Conservation (phyloP, 768 basidiomycete genomes). For the Amanita fuliginea region DNA sequence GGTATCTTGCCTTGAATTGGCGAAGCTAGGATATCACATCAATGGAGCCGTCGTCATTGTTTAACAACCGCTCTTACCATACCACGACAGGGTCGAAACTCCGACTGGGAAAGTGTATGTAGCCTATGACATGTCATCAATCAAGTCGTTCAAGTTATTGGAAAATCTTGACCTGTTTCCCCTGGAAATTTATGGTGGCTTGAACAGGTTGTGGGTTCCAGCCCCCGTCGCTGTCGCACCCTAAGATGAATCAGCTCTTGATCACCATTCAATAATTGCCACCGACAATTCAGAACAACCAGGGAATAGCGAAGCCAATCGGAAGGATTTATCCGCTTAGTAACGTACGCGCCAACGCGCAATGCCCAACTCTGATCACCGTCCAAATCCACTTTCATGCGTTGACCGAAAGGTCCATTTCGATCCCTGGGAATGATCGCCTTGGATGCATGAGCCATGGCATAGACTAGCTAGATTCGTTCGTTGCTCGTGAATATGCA, state of each 20-base stretch:
- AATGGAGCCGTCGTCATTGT: neutral
- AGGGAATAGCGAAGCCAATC: constrained; percentile 60
- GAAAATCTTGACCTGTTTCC: constrained; percentile 33
- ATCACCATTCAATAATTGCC: neutral
- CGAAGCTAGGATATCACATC: neutral
- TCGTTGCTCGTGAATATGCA: neutral
- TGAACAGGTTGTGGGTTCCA: constrained; percentile 49
- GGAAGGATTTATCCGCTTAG: constrained; percentile 34
- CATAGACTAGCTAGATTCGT: constrained; percentile 33
- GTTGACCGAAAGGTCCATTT: constrained; percentile 57
- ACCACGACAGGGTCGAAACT: constrained; percentile 48
- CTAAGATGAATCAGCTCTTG: constrained; percentile 11
- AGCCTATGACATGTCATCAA: constrained; percentile 26
- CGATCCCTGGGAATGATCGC: constrained; percentile 58
- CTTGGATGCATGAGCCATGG: constrained; percentile 67
- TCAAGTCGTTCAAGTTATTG: neutral
- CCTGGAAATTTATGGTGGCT: constrained; percentile 55
- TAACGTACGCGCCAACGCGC: constrained; percentile 54
- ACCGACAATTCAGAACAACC: constrained; percentile 61
- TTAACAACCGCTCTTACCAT: constrained; percentile 15
- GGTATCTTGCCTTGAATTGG: neutral
- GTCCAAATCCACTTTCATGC: constrained; percentile 52
- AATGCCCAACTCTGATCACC: constrained; percentile 49
- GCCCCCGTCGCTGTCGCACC: constrained; percentile 39
- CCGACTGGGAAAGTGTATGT: constrained; percentile 73